Percentiles rank a stretch among this genome's conserved stretches.
Conservation (phyloP, 1,284 basidiomycete species). For the Vanrija pseudolonga region DNA sequence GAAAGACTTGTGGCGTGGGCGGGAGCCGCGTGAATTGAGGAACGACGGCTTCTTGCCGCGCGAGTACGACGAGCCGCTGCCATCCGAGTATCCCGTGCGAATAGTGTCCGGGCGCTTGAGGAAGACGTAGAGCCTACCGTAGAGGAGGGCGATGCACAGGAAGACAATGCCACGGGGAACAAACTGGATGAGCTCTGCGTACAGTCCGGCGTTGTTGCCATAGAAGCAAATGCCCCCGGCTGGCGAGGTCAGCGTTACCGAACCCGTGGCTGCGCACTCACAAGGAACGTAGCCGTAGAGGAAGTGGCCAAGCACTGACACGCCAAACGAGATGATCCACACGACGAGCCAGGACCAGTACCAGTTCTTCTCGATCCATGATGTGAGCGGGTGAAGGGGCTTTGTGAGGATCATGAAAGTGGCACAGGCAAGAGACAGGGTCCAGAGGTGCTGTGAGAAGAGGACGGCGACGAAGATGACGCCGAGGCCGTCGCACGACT, state of each 20-base stretch:
- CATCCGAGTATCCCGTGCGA: conserved; percentile 32
- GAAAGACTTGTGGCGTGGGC: not conserved
- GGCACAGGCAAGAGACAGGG: conserved; percentile 41
- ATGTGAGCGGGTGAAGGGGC: conserved; percentile 43
- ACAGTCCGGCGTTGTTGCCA: conserved; percentile 38
- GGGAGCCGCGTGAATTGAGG: conserved; percentile 1
- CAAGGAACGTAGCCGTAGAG: conserved; percentile 34
- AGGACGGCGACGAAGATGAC: conserved; percentile 38
- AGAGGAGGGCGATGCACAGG: conserved; percentile 42
- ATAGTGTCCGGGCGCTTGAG: conserved; percentile 50
- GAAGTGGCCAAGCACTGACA: conserved; percentile 33
- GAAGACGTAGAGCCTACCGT: conserved; percentile 48
- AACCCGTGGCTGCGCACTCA: no score
- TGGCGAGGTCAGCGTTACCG: conserved; percentile 14
- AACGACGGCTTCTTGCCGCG: conserved; percentile 5
- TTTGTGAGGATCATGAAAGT: conserved; percentile 49
- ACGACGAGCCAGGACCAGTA: conserved; percentile 36
- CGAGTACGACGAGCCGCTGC: conserved; percentile 6
- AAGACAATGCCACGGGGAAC: conserved; percentile 44
- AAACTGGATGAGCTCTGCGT: conserved; percentile 49
- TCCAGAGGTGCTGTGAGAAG: conserved; percentile 47
- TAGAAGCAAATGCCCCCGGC: conserved; percentile 46
- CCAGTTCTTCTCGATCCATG: conserved; percentile 45
- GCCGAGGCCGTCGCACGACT: conserved; percentile 43
- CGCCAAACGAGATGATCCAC: conserved; percentile 33